Evolutionary conservation across 208 protist species (phyloP).

Genomic region (Paratrypanosoma confusum): DNA sequence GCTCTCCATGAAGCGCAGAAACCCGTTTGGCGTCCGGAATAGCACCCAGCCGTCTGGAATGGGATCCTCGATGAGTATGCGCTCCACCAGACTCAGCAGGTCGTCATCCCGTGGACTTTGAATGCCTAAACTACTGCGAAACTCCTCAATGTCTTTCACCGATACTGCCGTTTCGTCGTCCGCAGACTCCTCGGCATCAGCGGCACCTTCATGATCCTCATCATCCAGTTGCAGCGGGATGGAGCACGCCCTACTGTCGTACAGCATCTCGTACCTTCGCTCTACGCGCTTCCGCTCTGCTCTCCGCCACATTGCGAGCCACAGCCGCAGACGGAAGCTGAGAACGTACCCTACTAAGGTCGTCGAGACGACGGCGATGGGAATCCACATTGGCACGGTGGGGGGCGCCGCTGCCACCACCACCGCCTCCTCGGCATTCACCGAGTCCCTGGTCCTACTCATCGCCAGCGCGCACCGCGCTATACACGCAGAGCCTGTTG

Average conservation of each 20-base stretch:
- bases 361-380: conserved; percentile 27
- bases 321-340: conserved; percentile 56
- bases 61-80: conserved; percentile 73
- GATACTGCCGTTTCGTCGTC: conserved; percentile 59
- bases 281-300: conserved; percentile 56
- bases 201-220: conserved; percentile 36
- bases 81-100: conserved; percentile 60
- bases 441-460: too few relatives aligned
- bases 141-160: conserved; percentile 77
- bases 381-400: conserved; percentile 57
- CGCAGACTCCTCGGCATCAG: conserved; percentile 50
- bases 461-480: too few relatives aligned
- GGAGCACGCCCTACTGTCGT: conserved; percentile 35
- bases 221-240: conserved; percentile 12
- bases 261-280: conserved; percentile 58
- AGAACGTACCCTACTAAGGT: conserved; percentile 43
- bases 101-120: conserved; percentile 76
- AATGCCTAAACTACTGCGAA: conserved; percentile 73
- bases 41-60: conserved; percentile 83
- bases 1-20: conserved; percentile 82
- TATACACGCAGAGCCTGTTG: too few relatives aligned
- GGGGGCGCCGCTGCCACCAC: conserved; percentile 36
- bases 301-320: conserved; percentile 59
- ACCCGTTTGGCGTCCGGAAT: conserved; percentile 74
- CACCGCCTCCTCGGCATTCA: too few relatives aligned